Conservation (phyloP, 1,284 basidiomycete species). For the Phaffia rhodozyma region DNA sequence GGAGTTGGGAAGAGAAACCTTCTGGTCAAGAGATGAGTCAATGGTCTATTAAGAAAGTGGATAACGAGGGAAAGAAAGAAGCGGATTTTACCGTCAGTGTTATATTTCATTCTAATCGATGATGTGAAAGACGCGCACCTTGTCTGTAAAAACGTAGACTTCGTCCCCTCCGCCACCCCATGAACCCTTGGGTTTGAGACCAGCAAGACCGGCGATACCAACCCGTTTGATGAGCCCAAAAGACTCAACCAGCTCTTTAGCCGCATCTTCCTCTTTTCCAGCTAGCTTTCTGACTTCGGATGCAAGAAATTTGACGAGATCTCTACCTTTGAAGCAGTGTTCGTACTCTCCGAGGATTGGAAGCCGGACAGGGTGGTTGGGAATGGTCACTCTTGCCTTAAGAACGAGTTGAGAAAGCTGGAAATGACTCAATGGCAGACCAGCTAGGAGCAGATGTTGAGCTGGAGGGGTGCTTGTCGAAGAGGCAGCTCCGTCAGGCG, state of each 20-base stretch:
- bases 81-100: neutral
- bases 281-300: slow-evolving; percentile 8
- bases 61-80: neutral
- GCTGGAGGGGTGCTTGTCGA: neutral
- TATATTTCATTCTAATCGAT: neutral
- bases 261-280: slow-evolving; percentile 6
- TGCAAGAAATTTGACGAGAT: slow-evolving; percentile 3
- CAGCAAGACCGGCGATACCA: neutral
- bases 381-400: neutral
- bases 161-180: slow-evolving; percentile 13
- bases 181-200: neutral
- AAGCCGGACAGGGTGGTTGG: slow-evolving; percentile 4
- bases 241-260: slow-evolving; percentile 11
- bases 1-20: neutral
- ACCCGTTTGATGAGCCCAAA: slow-evolving; percentile 10
- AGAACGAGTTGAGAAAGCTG: slow-evolving; percentile 2
- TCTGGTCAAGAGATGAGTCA: neutral
- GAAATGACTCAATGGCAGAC: slow-evolving; percentile 1
- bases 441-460: slow-evolving; percentile 9
- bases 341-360: slow-evolving; percentile 16
- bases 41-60: neutral
- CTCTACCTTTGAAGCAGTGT: slow-evolving; percentile 12
- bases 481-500: neutral
- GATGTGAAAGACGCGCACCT: neutral
- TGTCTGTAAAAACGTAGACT: slow-evolving; percentile 14